These are phyloP conservation scores for Crucihimalaya himalaica DNA, from an alignment of 345 rosid species.

Conservation along the genomic window DNA sequence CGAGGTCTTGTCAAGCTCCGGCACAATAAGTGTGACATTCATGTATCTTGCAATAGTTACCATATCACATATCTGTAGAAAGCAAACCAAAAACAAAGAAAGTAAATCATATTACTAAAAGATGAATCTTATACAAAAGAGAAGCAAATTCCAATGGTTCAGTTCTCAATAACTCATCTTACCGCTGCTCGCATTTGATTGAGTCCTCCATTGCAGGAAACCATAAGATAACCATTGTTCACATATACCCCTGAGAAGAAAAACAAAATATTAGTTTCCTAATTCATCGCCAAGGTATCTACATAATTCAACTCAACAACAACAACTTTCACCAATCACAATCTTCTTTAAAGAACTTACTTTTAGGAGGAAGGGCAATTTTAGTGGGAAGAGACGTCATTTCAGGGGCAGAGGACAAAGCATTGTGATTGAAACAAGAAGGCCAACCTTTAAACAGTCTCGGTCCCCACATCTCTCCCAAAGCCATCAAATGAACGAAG, in stretches of 20 bases:
- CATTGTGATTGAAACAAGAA: slow-evolving; percentile 68
- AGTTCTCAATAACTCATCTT: slow-evolving; percentile 44
- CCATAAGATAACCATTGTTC: slow-evolving; percentile 91
- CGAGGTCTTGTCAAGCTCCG: slow-evolving; percentile 91
- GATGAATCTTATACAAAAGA: background rate
- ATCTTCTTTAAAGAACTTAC: slow-evolving; percentile 44
- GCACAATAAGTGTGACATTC: slow-evolving; percentile 91
- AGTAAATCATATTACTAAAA: slow-evolving; percentile 8
- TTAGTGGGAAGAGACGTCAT: slow-evolving; percentile 54
- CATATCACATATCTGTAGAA: slow-evolving; percentile 93
- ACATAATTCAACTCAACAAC: slow-evolving; percentile 1
- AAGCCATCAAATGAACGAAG: slow-evolving; percentile 69
- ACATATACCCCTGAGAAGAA: slow-evolving; percentile 65
- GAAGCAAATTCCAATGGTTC: background rate
- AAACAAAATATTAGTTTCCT: slow-evolving; percentile 10
- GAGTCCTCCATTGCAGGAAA: slow-evolving; percentile 98
- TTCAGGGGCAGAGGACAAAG: slow-evolving; percentile 38
- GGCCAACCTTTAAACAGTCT: slow-evolving; percentile 81
- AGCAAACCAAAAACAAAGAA: slow-evolving; percentile 26
- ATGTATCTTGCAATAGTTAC: slow-evolving; percentile 83
- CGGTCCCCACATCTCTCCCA: slow-evolving; percentile 90
- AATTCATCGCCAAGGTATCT: slow-evolving; percentile 18
- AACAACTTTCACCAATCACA: background rate
- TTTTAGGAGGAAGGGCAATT: slow-evolving; percentile 73
- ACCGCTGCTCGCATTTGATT: slow-evolving; percentile 99